These are phyloP conservation scores for Heimioporus punctisporus DNA, from an alignment of 1,284 basidiomycete species.

Conservation along the genomic window DNA sequence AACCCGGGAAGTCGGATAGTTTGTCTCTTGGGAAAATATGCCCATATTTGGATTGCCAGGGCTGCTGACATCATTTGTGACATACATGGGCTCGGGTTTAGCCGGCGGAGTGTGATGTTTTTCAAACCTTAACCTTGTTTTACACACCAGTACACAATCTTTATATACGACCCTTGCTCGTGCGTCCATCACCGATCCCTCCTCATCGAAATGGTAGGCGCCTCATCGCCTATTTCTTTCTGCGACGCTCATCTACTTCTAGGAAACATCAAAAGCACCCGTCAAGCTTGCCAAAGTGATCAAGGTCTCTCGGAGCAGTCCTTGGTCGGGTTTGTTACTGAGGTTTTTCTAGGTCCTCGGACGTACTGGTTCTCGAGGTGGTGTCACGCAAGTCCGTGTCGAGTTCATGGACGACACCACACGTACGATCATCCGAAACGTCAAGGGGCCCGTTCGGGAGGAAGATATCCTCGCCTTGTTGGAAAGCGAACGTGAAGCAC, in stretches of 20 bases:
- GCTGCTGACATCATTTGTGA: too few relatives aligned
- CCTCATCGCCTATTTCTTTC: not conserved
- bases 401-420: conserved; percentile 99
- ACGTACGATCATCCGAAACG: conserved; percentile 98
- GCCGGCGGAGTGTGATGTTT: conserved; percentile 24
- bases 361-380: conserved; percentile 98
- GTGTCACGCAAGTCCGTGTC: conserved; percentile 99
- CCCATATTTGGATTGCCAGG: too few relatives aligned
- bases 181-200: conserved; percentile 2
- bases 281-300: conserved; percentile 97
- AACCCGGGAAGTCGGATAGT: too few relatives aligned
- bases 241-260: not conserved
- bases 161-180: not conserved
- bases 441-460: conserved; percentile 97
- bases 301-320: conserved; percentile 77
- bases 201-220: not conserved
- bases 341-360: conserved; percentile 79
- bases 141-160: conserved; percentile 19
- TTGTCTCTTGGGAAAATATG: too few relatives aligned
- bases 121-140: conserved; percentile 31
- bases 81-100: too few relatives aligned
- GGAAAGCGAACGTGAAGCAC: conserved; percentile 99
- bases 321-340: not conserved
- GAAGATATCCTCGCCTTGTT: conserved; percentile 98
- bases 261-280: conserved; percentile 87